Conservation (phyloP, 805 yeast species). For the Wickerhamiella vanderwaltii region DNA sequence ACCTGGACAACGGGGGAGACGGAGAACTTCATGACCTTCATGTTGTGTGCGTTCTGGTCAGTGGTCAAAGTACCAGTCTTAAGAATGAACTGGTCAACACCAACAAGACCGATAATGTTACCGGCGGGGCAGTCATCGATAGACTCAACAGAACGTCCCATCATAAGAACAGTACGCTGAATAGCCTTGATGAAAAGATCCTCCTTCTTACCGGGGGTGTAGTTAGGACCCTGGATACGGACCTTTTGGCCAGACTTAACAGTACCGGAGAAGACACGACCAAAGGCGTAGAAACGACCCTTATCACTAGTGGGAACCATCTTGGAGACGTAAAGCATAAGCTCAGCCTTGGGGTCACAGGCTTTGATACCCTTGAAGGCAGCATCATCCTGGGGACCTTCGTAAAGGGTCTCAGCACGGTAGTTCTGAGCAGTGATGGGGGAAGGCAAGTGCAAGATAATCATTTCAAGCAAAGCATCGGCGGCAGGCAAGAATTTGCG, state of each 20-base stretch:
- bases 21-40: conserved; percentile 99
- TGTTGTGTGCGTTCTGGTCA: conserved; percentile 92
- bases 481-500: conserved; percentile 99
- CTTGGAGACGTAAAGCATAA: conserved; percentile 99
- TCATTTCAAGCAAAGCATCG: conserved; percentile 98
- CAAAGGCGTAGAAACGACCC: conserved; percentile 99
- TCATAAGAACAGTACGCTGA: conserved; percentile 99
- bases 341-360: conserved; percentile 97
- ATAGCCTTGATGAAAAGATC: conserved; percentile 93
- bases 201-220: conserved; percentile 95
- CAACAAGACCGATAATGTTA: conserved; percentile 99
- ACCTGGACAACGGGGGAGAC: conserved; percentile 99
- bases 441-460: conserved; percentile 95
- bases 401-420: conserved; percentile 99
- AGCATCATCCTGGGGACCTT: conserved; percentile 89
- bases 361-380: conserved; percentile 84
- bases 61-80: conserved; percentile 99
- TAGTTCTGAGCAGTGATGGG: conserved; percentile 98
- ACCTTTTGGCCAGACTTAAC: conserved; percentile 98
- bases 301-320: conserved; percentile 99
- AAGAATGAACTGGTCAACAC: conserved; percentile 99
- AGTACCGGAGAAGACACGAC: conserved; percentile 99
- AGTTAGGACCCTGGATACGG: conserved; percentile 99
- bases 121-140: conserved; percentile 99
- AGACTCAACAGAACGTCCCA: conserved; percentile 97